Conservation (phyloP, 768 basidiomycete genomes). For the Macrocybe gigantea region DNA sequence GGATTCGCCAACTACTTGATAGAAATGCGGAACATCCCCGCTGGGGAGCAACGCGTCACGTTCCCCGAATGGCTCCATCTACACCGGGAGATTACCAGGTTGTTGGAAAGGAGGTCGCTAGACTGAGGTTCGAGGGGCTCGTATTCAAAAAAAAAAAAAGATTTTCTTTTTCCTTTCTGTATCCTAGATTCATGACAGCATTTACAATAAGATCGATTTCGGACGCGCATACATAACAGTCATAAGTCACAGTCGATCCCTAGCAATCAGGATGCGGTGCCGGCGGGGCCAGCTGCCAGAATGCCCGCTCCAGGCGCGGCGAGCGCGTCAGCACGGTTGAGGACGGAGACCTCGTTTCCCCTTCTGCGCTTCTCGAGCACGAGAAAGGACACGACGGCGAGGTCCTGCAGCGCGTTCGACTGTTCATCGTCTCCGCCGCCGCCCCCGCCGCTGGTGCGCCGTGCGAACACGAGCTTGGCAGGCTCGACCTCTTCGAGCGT, state of each 20-base stretch:
- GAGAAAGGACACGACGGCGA: slow-evolving; percentile 33
- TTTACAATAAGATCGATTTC: too few species aligned
- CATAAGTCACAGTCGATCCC: too few species aligned
- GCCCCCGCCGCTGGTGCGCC: too few species aligned
- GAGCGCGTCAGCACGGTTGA: slow-evolving; percentile 10
- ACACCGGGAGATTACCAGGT: slow-evolving; percentile 78
- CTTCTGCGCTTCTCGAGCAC: slow-evolving; percentile 35
- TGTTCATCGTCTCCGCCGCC: too few species aligned
- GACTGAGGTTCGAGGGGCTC: slow-evolving; percentile 25
- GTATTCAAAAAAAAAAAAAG: too few species aligned
- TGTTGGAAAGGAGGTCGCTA: slow-evolving; percentile 63
- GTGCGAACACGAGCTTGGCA: too few species aligned
- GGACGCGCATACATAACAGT: too few species aligned
- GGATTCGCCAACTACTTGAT: slow-evolving; percentile 95
- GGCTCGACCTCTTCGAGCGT: too few species aligned
- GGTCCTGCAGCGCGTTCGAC: slow-evolving; percentile 20
- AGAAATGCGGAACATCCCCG: slow-evolving; percentile 40
- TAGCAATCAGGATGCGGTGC: too few species aligned
- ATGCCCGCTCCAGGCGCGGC: neutral
- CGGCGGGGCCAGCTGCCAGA: too few species aligned
- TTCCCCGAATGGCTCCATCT: slow-evolving; percentile 83
- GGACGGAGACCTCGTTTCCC: slow-evolving; percentile 19
- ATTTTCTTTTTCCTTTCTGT: too few species aligned
- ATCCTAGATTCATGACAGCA: too few species aligned
- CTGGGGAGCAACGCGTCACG: slow-evolving; percentile 31